phyloP scores from a whole-genome alignment of 2,329 filamentous ascomycete species.

The Xenosphaeropsis pyriputrescens region DNA sequence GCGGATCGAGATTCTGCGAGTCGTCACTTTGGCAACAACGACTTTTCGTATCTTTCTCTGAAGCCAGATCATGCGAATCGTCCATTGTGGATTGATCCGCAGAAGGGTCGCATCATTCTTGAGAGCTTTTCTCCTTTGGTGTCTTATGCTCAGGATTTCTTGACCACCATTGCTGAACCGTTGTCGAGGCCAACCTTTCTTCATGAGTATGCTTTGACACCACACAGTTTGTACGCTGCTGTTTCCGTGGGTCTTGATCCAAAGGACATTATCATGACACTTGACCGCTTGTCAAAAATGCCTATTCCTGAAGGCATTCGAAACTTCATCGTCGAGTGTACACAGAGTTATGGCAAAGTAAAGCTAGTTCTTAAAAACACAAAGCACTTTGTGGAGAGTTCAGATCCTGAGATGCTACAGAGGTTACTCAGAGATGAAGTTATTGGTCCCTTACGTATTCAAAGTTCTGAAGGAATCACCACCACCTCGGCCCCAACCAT shows the following conservation, averaged over 20 bases:
- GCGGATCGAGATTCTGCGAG: slow-evolving; percentile 16
- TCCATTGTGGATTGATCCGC: slow-evolving; percentile 85
- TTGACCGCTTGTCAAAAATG: slow-evolving; percentile 82
- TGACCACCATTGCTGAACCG: slow-evolving; percentile 92
- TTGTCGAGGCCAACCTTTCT: slow-evolving; percentile 79
- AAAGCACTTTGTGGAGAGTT: slow-evolving; percentile 85
- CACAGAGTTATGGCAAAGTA: slow-evolving; percentile 86
- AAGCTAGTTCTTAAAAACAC: slow-evolving; percentile 92
- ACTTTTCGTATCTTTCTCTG: slow-evolving; percentile 70
- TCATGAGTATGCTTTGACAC: slow-evolving; percentile 85
- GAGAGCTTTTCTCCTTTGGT: slow-evolving; percentile 89
- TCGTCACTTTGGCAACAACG: slow-evolving; percentile 17
- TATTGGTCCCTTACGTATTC: slow-evolving; percentile 67
- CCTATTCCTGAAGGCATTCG: slow-evolving; percentile 69
- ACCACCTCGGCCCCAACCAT: slow-evolving; percentile 76
- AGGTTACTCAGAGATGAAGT: slow-evolving; percentile 71
- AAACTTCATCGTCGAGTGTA: slow-evolving; percentile 61
- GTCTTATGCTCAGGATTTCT: slow-evolving; percentile 77
- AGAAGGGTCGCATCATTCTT: slow-evolving; percentile 74
- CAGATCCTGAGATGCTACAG: slow-evolving; percentile 75
- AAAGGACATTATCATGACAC: slow-evolving; percentile 75
- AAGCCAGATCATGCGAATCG: slow-evolving; percentile 84
- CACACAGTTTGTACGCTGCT: slow-evolving; percentile 87
- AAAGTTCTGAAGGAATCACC: slow-evolving; percentile 55
- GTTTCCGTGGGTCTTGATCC: slow-evolving; percentile 88